Conservation (phyloP, 2,329 filamentous ascomycete genomes). For the Xylaria polymorpha region DNA sequence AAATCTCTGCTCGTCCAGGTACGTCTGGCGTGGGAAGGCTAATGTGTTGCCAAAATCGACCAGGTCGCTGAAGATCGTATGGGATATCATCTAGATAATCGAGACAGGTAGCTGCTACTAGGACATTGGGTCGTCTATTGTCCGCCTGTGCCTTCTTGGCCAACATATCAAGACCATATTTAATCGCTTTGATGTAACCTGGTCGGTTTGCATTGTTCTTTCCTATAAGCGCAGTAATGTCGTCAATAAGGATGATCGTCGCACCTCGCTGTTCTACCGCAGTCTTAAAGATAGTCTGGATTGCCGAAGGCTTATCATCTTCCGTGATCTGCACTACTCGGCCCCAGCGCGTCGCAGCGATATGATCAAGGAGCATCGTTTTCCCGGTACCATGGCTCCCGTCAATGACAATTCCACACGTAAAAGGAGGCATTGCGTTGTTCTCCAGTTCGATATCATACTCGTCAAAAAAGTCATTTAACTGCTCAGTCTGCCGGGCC, state of each 20-base stretch:
- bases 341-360: conserved; percentile 77
- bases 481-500: conserved; percentile 67
- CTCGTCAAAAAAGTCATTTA: conserved; percentile 74
- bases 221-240: conserved; percentile 76
- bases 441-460: conserved; percentile 59
- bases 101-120: conserved; percentile 80
- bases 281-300: conserved; percentile 76
- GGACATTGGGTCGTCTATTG: conserved; percentile 64
- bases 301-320: conserved; percentile 65
- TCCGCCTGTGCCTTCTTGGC: conserved; percentile 53
- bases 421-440: conserved; percentile 52
- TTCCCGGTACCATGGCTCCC: conserved; percentile 90
- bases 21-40: conserved; percentile 82
- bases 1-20: conserved; percentile 76
- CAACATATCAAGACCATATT: conserved; percentile 67
- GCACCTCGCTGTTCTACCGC: conserved; percentile 74
- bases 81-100: conserved; percentile 80
- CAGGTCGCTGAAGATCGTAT: conserved; percentile 70
- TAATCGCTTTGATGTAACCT: conserved; percentile 63
- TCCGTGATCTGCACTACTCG: conserved; percentile 71
- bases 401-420: conserved; percentile 77
- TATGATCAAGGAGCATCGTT: conserved; percentile 74
- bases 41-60: conserved; percentile 75
- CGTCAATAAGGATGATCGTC: conserved; percentile 82
- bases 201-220: conserved; percentile 65